These are phyloP conservation scores for Sanghuangporus weigelae DNA, from an alignment of 1,284 basidiomycete genomes.

Conservation along the genomic window DNA sequence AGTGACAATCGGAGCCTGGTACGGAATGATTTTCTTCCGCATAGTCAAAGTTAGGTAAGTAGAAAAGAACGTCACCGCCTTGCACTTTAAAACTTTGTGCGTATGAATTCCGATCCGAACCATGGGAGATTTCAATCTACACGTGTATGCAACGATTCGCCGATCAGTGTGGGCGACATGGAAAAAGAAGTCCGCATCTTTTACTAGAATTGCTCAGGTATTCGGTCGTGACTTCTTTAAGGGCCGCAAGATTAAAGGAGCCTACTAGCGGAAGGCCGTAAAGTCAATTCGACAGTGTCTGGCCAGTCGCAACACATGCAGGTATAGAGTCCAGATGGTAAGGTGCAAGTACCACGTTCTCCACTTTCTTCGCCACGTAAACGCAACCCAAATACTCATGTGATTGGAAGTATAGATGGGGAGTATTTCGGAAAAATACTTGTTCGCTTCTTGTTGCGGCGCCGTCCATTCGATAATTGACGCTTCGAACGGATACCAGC, in stretches of 20 bases:
- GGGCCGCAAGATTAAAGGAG: neutral
- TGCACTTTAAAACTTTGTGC: conserved; percentile 1
- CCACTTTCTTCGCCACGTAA: neutral
- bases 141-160: neutral
- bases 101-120: neutral
- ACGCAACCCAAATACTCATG: neutral
- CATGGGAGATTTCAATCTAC: neutral
- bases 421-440: neutral
- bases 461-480: neutral
- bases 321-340: neutral
- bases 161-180: neutral
- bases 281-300: neutral
- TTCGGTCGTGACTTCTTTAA: neutral
- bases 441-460: neutral
- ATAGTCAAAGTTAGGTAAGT: conserved; percentile 1
- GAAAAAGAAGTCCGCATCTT: neutral
- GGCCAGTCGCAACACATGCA: neutral
- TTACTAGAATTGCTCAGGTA: neutral
- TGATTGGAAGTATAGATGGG: neutral
- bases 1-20: neutral
- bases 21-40: neutral
- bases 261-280: neutral
- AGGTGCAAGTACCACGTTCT: neutral
- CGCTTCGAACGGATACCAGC: neutral
- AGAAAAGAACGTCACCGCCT: neutral